These are phyloP conservation scores for Gomphus sp. DNA, from an alignment of 1,284 basidiomycete species.

Conservation along the genomic window DNA sequence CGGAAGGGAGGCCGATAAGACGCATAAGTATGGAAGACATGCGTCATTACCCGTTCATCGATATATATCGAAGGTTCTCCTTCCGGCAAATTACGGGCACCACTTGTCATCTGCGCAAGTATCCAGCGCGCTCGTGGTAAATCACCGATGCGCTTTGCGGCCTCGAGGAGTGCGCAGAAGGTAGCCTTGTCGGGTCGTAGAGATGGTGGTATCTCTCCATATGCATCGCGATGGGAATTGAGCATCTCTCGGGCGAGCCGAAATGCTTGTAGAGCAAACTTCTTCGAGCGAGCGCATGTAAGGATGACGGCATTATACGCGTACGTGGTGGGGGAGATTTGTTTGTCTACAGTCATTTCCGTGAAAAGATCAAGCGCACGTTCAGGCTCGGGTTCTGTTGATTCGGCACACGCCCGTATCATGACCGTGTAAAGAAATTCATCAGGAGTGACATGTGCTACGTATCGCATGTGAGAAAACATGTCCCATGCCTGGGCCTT, in stretches of 20 bases:
- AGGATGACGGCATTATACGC: constrained; percentile 81
- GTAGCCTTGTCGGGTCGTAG: constrained; percentile 63
- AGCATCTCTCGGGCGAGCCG: constrained; percentile 77
- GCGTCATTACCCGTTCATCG: constrained; percentile 69
- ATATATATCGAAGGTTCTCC: constrained; percentile 25
- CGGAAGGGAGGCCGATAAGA: constrained; percentile 66
- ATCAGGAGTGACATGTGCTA: constrained; percentile 80
- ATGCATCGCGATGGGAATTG: constrained; percentile 58
- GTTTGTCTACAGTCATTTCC: constrained; percentile 76
- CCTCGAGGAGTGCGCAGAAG: constrained; percentile 81
- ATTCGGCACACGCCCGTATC: constrained; percentile 76
- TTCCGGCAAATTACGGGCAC: constrained; percentile 16
- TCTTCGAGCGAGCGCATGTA: constrained; percentile 57
- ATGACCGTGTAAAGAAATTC: constrained; percentile 72
- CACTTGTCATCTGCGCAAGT: constrained; percentile 73
- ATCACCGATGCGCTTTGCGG: constrained; percentile 82
- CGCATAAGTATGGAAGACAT: constrained; percentile 86
- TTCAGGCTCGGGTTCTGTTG: constrained; percentile 65
- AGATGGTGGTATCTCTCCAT: constrained; percentile 32
- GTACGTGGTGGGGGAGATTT: constrained; percentile 52
- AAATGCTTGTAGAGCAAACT: constrained; percentile 70
- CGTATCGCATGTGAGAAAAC: constrained; percentile 92
- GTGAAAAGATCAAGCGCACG: constrained; percentile 89
- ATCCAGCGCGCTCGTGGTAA: constrained; percentile 83
- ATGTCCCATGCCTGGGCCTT: constrained; percentile 83